Evolutionary conservation across 2,329 filamentous ascomycete species (phyloP), one percentile per base, ranked within the genome.

Genomic region (Scedosporium aurantiacum): DNA sequence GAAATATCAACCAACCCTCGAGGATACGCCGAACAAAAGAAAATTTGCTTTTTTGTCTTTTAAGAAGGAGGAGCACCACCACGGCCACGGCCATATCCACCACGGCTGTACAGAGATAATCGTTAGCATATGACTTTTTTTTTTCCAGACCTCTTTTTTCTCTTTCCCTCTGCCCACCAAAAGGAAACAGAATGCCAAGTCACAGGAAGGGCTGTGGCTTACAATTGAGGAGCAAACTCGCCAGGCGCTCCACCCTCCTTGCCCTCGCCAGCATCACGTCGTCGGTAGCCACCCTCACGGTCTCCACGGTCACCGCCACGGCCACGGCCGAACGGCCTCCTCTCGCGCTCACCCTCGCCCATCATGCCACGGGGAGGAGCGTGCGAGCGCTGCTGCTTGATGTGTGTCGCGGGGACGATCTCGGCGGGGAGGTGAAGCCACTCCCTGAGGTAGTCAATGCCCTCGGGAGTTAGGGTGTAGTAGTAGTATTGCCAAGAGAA

Each of bases 401-500:
- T 97, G 89, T 99, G 94, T 74, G 94, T 99, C 74, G 95, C 91
- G 72, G 94, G 94, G 70, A 99, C 94, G 76, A 99, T 97, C 87
- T 99, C 94, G 77, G 94, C 92, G 74, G 94, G 94, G 73, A 99
- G 89, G 83, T 99, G 94, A 73, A 99, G 92, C 94, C 94, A 99
- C 85, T 99, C 94, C 77, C 94, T 93, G 79, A 99, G 92, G 87
- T 99, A 99, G 84, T 97, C 93, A 78, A 99, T 93, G 82, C 94
- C 94, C 86, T 97, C 92, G 75, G 92, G 90, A 78, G 93, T 97
- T 80, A 99, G 88, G 80, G 94, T 97, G 88, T 99, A 99, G 90
- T 99, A 99, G 89, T 97, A 96, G 86, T 92, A 96, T 82, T 96
- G 91, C 91, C 91, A 96, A 70, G 91, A 96, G 89, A 99, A 99